Evolutionary conservation across 305 asterid genomes (phyloP), one percentile per base, ranked within the genome.

Genomic region (Fraxinus xanthoxyloides): DNA sequence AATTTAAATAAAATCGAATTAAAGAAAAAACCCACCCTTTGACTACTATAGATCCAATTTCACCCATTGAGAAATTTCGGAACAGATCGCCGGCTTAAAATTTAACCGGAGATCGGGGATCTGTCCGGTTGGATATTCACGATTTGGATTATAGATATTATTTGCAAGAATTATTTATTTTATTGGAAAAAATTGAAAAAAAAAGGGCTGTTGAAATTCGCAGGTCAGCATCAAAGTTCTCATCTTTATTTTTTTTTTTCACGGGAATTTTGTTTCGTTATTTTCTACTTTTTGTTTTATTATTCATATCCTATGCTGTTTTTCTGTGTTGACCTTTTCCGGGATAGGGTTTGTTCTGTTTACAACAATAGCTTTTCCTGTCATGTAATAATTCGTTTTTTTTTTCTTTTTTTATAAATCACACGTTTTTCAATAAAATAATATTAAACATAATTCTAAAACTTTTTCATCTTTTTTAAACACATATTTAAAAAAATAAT

Each of bases 41-140:
- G 46, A 70, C 43, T 17, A 38, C 26, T 32, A 32, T 70, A 70
- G 76, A 31, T 70, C 76, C 76, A 70, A 31, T 32, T 69, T 70
- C 76, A 3, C 26, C 26, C 10, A 8, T 5, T 31, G 43, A 31
- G 46, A 12, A 26, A 26, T 31, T 70, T 31, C 23, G 38, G 75
- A 70, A 69, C 85, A 61, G 81, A 82, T 86, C 89, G 85, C 85
- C 79, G 78, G 80, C 80, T 61, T 81, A 23, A 79, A 82, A 77
- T 83, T 83, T 83, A 79, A 82, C 78, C 80, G 31, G 75, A 75
- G 77, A 76, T 72, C 79, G 46, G 89, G 85, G 86, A 88, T 85
- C 89, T 70, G 76, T 70, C 46, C 43, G 26, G 76, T 32, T 70
- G 76, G 76, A 69, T 32, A 5, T n/a, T 30, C 24, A 2, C 26